phyloP scores from a whole-genome alignment of 2,329 filamentous ascomycete species.

The Aspergillaceae sp. region DNA sequence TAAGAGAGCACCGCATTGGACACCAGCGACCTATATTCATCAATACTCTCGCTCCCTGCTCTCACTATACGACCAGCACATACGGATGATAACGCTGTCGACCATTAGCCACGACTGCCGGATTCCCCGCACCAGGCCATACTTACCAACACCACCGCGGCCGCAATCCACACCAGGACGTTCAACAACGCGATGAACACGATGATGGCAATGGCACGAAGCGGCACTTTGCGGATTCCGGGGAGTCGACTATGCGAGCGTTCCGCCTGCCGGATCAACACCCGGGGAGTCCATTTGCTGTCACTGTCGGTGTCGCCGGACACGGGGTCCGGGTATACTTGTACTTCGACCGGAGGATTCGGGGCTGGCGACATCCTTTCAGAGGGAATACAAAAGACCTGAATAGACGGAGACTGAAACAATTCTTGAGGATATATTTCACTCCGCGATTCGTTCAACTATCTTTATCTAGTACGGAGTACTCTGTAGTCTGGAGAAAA shows the following conservation, averaged over 20 bases:
- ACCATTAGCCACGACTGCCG: conserved; percentile 5
- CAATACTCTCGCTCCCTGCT: background rate
- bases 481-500: too few relatives aligned
- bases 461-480: too few relatives aligned
- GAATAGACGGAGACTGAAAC: background rate
- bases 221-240: conserved; percentile 48
- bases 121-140: background rate
- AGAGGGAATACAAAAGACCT: background rate
- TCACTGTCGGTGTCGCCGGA: background rate
- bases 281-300: conserved; percentile 22
- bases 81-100: conserved; percentile 30
- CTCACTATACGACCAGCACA: background rate
- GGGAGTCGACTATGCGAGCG: conserved; percentile 46
- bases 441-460: too few relatives aligned
- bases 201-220: conserved; percentile 51
- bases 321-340: background rate
- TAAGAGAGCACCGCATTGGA: conserved; percentile 79
- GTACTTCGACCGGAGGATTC: background rate
- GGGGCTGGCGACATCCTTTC: background rate
- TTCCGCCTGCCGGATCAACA: conserved; percentile 32
- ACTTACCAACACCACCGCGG: conserved; percentile 49
- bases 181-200: conserved; percentile 46
- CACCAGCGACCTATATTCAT: conserved; percentile 49
- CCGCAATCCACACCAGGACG: conserved; percentile 49
- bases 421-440: too few relatives aligned